Evolutionary conservation across 164 flowering plant species (phyloP).

Genomic region (Macadamia tetraphylla): DNA sequence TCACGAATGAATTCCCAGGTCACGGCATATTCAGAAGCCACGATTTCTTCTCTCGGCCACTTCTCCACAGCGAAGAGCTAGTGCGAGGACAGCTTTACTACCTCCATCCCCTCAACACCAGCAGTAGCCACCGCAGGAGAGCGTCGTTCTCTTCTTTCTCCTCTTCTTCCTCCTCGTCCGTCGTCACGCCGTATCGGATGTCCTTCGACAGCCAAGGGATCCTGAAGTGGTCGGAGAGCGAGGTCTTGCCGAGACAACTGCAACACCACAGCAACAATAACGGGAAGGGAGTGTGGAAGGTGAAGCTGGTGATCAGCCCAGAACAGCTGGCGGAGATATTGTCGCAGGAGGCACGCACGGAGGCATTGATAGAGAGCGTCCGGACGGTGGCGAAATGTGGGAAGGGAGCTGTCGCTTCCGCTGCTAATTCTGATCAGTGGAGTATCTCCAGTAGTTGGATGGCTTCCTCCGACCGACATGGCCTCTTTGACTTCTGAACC

Average conservation of each 20-base stretch:
- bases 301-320: constrained; percentile 77
- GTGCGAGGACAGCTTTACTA: constrained; percentile 52
- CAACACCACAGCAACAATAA: not conserved
- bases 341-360: constrained; percentile 53
- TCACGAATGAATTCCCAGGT: constrained; percentile 70
- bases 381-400: constrained; percentile 83
- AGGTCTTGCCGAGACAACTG: constrained; percentile 24
- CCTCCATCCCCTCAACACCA: constrained; percentile 50
- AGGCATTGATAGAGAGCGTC: constrained; percentile 72
- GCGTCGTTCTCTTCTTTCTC: constrained; percentile 13
- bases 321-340: constrained; percentile 65
- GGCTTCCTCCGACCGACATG: constrained; percentile 38
- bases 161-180: not conserved
- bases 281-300: constrained; percentile 69
- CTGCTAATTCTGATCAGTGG: constrained; percentile 62
- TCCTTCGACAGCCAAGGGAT: constrained; percentile 53
- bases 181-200: constrained; percentile 61
- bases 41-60: constrained; percentile 56
- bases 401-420: constrained; percentile 22
- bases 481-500: not conserved
- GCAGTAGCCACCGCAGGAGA: constrained; percentile 22
- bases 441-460: constrained; percentile 58
- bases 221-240: constrained; percentile 41
- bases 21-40: constrained; percentile 54
- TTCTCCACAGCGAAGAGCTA: constrained; percentile 53